Percentiles rank a stretch among this genome's conserved stretches.
These are phyloP conservation scores for Phialophora chinensis DNA, from an alignment of 2,329 filamentous ascomycete genomes.

Conservation along the genomic window DNA sequence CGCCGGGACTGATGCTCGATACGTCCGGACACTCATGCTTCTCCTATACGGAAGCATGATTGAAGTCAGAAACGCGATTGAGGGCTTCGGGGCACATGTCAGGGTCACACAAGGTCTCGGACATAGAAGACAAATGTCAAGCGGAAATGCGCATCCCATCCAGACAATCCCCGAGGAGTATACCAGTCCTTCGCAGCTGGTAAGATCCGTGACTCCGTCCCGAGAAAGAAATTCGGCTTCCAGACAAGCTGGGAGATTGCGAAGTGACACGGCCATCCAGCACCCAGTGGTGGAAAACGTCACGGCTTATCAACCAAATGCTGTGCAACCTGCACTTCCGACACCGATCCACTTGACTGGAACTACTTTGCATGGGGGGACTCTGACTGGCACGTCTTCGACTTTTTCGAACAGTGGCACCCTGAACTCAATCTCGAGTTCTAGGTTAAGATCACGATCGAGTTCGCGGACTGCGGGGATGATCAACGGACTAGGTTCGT, in stretches of 20 bases:
- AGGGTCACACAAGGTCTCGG: constrained; percentile 34
- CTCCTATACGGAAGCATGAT: constrained; percentile 64
- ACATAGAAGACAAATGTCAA: constrained; percentile 42
- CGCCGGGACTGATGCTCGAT: constrained; percentile 61
- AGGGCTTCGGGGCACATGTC: constrained; percentile 55
- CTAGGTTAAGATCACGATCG: constrained; percentile 37
- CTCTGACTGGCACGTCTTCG: constrained; percentile 28
- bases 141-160: constrained; percentile 41
- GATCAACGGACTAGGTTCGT: constrained; percentile 48
- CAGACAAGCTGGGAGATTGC: constrained; percentile 50
- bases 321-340: constrained; percentile 30
- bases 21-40: constrained; percentile 64
- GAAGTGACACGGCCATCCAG: constrained; percentile 59
- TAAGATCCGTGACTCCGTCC: constrained; percentile 52
- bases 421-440: constrained; percentile 25
- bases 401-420: constrained; percentile 35
- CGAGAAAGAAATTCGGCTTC: constrained; percentile 47
- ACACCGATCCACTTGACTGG: constrained; percentile 36
- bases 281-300: constrained; percentile 44
- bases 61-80: constrained; percentile 65
- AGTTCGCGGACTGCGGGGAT: constrained; percentile 36
- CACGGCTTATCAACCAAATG: constrained; percentile 26
- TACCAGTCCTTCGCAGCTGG: constrained; percentile 42
- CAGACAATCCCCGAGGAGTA: constrained; percentile 44
- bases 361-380: constrained; percentile 31